These are phyloP conservation scores for Ceratocystis destructans DNA, from an alignment of 2,329 filamentous ascomycete genomes.

Conservation along the genomic window DNA sequence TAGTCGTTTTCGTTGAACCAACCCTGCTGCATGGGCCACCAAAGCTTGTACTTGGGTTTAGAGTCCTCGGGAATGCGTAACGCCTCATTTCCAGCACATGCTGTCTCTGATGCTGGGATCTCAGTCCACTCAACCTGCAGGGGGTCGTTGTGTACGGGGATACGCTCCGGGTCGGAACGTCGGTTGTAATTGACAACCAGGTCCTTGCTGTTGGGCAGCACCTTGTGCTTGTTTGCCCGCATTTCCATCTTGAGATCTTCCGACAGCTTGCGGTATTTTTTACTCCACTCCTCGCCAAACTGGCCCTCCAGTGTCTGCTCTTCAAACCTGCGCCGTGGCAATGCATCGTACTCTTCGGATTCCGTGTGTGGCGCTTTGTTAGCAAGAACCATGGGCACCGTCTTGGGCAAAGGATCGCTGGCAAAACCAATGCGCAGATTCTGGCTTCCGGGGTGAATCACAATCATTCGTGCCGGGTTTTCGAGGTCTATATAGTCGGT, in stretches of 20 bases:
- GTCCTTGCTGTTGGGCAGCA: constrained; percentile 94
- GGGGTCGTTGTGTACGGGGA: constrained; percentile 88
- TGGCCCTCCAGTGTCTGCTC: constrained; percentile 56
- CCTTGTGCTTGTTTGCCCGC: constrained; percentile 85
- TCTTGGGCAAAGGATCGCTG: constrained; percentile 90
- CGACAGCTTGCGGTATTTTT: constrained; percentile 67
- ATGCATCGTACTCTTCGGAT: constrained; percentile 64
- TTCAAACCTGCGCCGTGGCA: constrained; percentile 57
- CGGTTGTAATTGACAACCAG: constrained; percentile 90
- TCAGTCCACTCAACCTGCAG: constrained; percentile 90
- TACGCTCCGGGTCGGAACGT: constrained; percentile 67
- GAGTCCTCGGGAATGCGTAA: constrained; percentile 81
- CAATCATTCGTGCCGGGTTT: constrained; percentile 78
- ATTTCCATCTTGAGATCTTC: constrained; percentile 80
- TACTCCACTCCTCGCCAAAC: constrained; percentile 70
- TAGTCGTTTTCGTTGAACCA: constrained; percentile 89
- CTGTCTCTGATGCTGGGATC: constrained; percentile 29
- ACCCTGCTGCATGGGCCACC: constrained; percentile 79
- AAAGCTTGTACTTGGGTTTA: constrained; percentile 75
- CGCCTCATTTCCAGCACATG: constrained; percentile 51
- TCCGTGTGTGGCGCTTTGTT: constrained; percentile 66
- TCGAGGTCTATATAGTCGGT: constrained; percentile 44
- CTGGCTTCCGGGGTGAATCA: constrained; percentile 90
- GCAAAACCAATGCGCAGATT: constrained; percentile 88
- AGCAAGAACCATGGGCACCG: constrained; percentile 84